Conservation (phyloP, 768 basidiomycete genomes). For the Amanita polypyramis region DNA sequence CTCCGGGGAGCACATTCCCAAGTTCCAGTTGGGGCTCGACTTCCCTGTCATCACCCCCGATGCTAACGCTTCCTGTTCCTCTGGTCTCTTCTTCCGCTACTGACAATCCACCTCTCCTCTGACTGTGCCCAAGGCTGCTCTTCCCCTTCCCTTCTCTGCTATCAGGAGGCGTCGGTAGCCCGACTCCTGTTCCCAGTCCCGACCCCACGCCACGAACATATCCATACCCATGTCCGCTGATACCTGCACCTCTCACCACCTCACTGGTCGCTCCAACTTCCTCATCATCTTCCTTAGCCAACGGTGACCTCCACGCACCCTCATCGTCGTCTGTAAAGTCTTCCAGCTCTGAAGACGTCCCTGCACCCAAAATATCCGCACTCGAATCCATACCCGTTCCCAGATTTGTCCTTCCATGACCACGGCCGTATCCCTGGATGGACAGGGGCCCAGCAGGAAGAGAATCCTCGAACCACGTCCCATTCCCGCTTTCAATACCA, state of each 20-base stretch:
- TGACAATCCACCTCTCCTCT: no score
- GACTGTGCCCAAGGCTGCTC: conserved; percentile 3
- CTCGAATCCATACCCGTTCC: background rate
- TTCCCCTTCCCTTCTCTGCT: conserved; percentile 1
- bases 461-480: background rate
- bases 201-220: background rate
- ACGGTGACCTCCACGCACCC: conserved; percentile 21
- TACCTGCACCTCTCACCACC: background rate
- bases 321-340: conserved; percentile 10
- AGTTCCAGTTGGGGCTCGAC: conserved; percentile 1
- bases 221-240: background rate
- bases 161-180: background rate
- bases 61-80: conserved; percentile 5
- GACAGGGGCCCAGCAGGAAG: background rate
- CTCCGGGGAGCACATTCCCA: conserved; percentile 15
- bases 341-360: background rate
- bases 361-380: background rate
- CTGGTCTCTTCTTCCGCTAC: no score
- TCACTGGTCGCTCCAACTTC: background rate
- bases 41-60: conserved; percentile 8
- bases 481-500: background rate
- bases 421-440: background rate
- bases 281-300: conserved; percentile 19
- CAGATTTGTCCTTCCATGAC: background rate
- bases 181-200: no score